These are phyloP conservation scores for Monascus ruber DNA, from an alignment of 2,329 filamentous ascomycete genomes.

Conservation along the genomic window DNA sequence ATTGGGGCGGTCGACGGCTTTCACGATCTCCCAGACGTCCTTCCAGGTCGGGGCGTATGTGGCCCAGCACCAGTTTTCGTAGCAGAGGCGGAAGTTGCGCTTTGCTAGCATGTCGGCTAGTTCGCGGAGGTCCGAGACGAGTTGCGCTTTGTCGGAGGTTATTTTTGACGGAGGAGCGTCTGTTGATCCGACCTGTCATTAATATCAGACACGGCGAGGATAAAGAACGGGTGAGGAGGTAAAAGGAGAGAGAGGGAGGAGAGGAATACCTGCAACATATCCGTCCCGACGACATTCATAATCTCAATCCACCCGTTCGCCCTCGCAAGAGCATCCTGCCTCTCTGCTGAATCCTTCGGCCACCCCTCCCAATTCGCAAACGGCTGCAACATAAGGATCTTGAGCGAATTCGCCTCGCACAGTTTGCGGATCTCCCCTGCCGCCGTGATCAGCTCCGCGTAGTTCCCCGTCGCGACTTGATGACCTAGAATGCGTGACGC, in stretches of 20 bases:
- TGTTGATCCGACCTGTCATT: conserved; percentile 45
- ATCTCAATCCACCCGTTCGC: conserved; percentile 58
- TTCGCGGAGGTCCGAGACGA: conserved; percentile 51
- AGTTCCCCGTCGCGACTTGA: conserved; percentile 47
- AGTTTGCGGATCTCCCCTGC: conserved; percentile 44
- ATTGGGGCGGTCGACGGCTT: conserved; percentile 51
- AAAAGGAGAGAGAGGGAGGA: too few relatives aligned
- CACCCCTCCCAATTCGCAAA: conserved; percentile 71
- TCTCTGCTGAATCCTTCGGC: conserved; percentile 45
- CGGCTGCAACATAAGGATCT: conserved; percentile 61
- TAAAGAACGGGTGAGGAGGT: too few relatives aligned
- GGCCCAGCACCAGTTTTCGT: conserved; percentile 77
- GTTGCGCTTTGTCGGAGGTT: conserved; percentile 35
- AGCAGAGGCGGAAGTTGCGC: conserved; percentile 52
- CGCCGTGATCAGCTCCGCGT: conserved; percentile 44
- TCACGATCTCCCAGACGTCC: conserved; percentile 57
- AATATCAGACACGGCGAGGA: background rate
- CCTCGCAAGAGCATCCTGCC: conserved; percentile 51
- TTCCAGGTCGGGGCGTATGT: conserved; percentile 59
- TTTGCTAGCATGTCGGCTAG: conserved; percentile 51
- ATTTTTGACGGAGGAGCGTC: conserved; percentile 49
- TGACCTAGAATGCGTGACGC: conserved; percentile 41
- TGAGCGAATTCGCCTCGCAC: conserved; percentile 43
- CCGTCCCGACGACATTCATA: conserved; percentile 58
- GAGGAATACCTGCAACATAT: conserved; percentile 52